Evolutionary conservation across 257 asterid species (phyloP).

Genomic region (Lantana camara): DNA sequence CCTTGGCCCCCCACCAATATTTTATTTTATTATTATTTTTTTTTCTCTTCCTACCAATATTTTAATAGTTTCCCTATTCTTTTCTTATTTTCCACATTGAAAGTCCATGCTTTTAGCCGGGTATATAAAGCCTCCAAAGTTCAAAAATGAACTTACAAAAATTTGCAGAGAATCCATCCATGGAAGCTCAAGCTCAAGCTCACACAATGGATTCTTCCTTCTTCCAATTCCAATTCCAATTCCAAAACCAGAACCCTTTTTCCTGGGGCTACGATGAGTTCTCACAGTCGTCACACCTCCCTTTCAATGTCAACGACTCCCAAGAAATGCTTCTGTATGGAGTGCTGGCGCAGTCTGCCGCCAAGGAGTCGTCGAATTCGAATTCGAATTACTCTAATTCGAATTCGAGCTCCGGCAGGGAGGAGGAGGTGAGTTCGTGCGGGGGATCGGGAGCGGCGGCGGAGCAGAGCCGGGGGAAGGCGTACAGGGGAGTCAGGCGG

Average conservation of each 20-base stretch:
- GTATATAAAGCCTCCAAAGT: conserved; percentile 42
- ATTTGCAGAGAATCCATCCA: conserved; percentile 1
- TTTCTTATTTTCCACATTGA: not conserved
- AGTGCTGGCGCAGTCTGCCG: conserved; percentile 31
- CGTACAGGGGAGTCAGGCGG: conserved; percentile 70
- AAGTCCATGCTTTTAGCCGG: conserved; percentile 17
- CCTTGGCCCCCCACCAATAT: not conserved
- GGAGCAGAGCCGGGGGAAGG: conserved; percentile 28
- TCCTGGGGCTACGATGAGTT: conserved; percentile 37
- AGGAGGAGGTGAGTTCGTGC: conserved; percentile 56
- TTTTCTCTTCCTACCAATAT: not conserved
- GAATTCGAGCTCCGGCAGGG: conserved; percentile 32
- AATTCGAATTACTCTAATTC: conserved; percentile 27
- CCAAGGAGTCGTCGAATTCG: conserved; percentile 29
- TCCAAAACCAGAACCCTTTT: conserved; percentile 14
- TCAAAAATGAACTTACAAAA: conserved; percentile 13
- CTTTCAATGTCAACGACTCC: conserved; percentile 66
- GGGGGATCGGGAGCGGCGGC: not conserved
- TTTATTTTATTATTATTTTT: too few species aligned
- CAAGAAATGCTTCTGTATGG: conserved; percentile 70
- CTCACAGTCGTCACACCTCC: too few species aligned
- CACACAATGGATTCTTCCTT: conserved; percentile 30
- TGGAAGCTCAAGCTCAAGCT: not conserved
- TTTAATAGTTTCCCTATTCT: not conserved
- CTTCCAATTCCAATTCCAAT: conserved; percentile 35